Evolutionary conservation across 140 eudicot species (phyloP), one percentile per base, ranked within the genome.

Genomic region (Bidens hawaiensis): DNA sequence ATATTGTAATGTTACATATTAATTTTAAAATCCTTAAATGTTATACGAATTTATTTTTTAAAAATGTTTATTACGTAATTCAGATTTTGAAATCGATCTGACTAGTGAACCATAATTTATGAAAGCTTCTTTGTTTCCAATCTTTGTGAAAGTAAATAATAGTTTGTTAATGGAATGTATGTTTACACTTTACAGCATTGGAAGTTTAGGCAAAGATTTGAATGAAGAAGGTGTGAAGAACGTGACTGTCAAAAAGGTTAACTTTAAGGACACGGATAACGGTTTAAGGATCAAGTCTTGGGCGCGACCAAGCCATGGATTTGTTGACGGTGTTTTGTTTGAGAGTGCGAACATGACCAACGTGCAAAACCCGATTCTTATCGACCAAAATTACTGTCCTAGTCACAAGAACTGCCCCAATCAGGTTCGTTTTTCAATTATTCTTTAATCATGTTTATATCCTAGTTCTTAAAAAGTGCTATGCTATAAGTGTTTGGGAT

Each of bases 381-480:
- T 89, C 9, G 97, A 89, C 77, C 97, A 89, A 50, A 82, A 85
- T 43, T 89, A 89, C 56, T 85, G 97, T 54, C 95, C 96, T 0
- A 15, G 46, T 28, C 16, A 71, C 60, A 42, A 50, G 2, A 69
- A 74, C 13, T 88, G 96, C 30, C 96, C 96, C 38, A n/a, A 53
- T 6, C 38, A 25, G 60, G 60, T 53, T 10, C 15, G 53, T 18
- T 47, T 47, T 6, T 6, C 2, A 1, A 45, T 5, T 45, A 3
- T 45, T 45, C 17, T 15, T 5, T 0, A 0, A 16, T 15, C 21
- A 15, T 16, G 1, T 45, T 45, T 4, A 15, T 16, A 11, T 41
- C 11, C 17, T 14, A 41, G 18, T 19, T 21, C 21, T 22, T 21
- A 11, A 17, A 21, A 19, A 19, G 26, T 10, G n/a, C n/a, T n/a